Percentiles rank a stretch among this genome's conserved stretches.
These are phyloP conservation scores for Ogataea henricii DNA, from an alignment of 805 yeast genomes.

Conservation along the genomic window DNA sequence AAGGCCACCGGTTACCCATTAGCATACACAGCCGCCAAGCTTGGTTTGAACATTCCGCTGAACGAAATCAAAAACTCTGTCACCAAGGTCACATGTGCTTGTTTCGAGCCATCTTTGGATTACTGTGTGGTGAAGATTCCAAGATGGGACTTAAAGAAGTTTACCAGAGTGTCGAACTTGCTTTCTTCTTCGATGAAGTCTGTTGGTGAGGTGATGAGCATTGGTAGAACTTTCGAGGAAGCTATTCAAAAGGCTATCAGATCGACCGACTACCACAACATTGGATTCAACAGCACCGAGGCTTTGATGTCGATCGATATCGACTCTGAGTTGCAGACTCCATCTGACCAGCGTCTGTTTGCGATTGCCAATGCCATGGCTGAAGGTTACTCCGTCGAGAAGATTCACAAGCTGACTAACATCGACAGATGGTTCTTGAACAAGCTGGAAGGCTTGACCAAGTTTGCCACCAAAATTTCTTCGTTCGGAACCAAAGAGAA, in stretches of 20 bases:
- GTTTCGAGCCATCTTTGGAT: conserved; percentile 97
- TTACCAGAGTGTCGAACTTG: conserved; percentile 85
- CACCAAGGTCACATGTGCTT: conserved; percentile 90
- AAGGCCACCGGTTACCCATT: conserved; percentile 98
- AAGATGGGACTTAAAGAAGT: conserved; percentile 97
- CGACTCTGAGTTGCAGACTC: conserved; percentile 91
- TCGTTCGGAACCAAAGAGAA: conserved; percentile 58
- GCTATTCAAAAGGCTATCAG: conserved; percentile 97
- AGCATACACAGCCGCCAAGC: conserved; percentile 96
- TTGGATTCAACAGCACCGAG: conserved; percentile 85
- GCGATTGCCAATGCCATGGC: conserved; percentile 94
- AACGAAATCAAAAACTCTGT: conserved; percentile 92
- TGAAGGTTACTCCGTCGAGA: conserved; percentile 87
- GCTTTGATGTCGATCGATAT: conserved; percentile 90
- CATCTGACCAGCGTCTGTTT: conserved; percentile 95
- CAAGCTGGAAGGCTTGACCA: conserved; percentile 75
- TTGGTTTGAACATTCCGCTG: conserved; percentile 89
- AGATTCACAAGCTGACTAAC: conserved; percentile 85
- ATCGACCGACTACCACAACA: conserved; percentile 92
- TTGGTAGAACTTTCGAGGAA: conserved; percentile 97
- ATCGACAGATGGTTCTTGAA: conserved; percentile 96
- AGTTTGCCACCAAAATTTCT: conserved; percentile 64
- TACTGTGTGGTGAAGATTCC: conserved; percentile 97
- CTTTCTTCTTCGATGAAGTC: conserved; percentile 96
- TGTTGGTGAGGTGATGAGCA: conserved; percentile 98